Evolutionary conservation across 2,329 filamentous ascomycete species (phyloP), one percentile per base, ranked within the genome.

Genomic region (Aspergillus pseudonomiae): DNA sequence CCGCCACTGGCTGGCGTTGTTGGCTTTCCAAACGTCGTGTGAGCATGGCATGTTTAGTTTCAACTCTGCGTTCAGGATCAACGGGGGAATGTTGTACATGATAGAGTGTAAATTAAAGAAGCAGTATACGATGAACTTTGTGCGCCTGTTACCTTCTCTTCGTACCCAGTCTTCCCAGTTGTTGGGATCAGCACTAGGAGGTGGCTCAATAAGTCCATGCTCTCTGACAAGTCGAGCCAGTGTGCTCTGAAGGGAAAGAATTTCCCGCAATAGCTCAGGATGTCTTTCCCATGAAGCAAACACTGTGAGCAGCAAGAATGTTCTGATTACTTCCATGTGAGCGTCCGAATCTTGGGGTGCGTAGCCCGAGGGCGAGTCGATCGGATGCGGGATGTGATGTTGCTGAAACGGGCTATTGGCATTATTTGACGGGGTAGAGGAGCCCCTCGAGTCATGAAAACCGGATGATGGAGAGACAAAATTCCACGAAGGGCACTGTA

Each of bases 71-170:
- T 85, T 87, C 59, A 86, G 70, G 30, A 88, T 82, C 50, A 86
- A 77, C 0, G 86, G 86, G 32, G 86, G 85, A 16, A 87, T 85
- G 71, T 88, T 85, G 77, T 87, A 88, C 68, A 86, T 86, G 60
- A 88, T 86, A 39, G 83, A 86, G 65, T 88, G 86, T 2, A 88
- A 78, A 68, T 88, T 87, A 63, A 86, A 85, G 67, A 88, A 82
- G 73, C 84, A 82, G 72, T 86, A 84, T 63, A 86, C 82, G 63
- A 86, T 83, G 59, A 86, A 78, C 70, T 87, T 85, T 24, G 84
- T 87, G 60, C 84, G 80, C 67, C 81, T 80, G 62, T 81, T 82
- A 2, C 82, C 82, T 74, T 87, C 85, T 57, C 79, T 77, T n/a
- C 78, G 77, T 24, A 83, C 74, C 85, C 85, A 88, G 24, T 84